Percentiles rank a stretch among this genome's conserved stretches.
These are phyloP conservation scores for Tuber magnatum DNA, from an alignment of 495 filamentous ascomycete genomes.

Conservation along the genomic window DNA sequence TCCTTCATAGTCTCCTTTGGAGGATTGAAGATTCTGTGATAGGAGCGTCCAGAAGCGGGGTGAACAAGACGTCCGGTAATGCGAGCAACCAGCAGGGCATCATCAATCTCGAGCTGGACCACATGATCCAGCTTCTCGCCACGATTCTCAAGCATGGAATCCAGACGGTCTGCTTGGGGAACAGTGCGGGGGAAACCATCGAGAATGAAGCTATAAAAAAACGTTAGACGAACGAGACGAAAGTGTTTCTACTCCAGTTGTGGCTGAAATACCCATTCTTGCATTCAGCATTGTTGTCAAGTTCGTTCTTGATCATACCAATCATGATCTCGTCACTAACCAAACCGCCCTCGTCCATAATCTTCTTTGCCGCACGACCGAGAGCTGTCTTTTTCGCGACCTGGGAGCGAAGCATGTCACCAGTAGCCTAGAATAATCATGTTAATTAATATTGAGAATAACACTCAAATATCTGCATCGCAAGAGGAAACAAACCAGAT, in stretches of 20 bases:
- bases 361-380: constrained; percentile 98
- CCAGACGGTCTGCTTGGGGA: constrained; percentile 86
- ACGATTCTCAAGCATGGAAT: constrained; percentile 72
- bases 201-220: constrained; percentile 74
- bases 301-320: constrained; percentile 96
- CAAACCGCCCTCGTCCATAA: constrained; percentile 96
- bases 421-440: constrained; percentile 64
- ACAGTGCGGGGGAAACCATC: constrained; percentile 98
- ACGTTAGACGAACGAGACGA: constrained; percentile 15
- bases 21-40: constrained; percentile 99
- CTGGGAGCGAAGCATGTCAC: constrained; percentile 98
- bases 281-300: constrained; percentile 89
- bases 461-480: neutral
- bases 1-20: constrained; percentile 90
- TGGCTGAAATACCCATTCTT: constrained; percentile 68
- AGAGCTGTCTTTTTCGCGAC: constrained; percentile 96
- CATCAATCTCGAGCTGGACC: constrained; percentile 93
- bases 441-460: constrained; percentile 12
- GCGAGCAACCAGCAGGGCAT: constrained; percentile 81
- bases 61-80: constrained; percentile 96
- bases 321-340: constrained; percentile 99
- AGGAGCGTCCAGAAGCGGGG: constrained; percentile 86
- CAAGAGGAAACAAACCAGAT: constrained; percentile 61
- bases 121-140: constrained; percentile 82
- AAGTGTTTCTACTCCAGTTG: neutral